A percentile compares a stretch with the other conserved stretches of the same genome.
These are phyloP conservation scores for Chytridium lagenaria DNA, from an alignment of 371 early-diverging fungal species.

Conservation along the genomic window DNA sequence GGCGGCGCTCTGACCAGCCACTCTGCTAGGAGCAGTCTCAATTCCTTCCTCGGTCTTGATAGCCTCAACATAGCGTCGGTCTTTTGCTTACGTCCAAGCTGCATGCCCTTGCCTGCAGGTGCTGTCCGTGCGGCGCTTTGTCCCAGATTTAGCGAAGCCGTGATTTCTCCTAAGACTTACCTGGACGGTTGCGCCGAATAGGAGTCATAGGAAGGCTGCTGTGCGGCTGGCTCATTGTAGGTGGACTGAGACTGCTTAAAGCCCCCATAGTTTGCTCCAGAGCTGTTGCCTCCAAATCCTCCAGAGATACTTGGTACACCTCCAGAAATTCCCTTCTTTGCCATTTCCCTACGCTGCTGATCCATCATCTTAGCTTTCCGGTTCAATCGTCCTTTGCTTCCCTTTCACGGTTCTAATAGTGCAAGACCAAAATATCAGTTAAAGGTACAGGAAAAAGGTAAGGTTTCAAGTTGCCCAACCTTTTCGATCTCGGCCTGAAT, in stretches of 20 bases:
- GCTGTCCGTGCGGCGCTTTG: constrained; percentile 37
- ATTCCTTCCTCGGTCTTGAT: constrained; percentile 75
- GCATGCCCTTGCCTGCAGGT: constrained; percentile 80
- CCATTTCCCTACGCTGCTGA: constrained; percentile 82
- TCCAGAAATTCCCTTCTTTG: constrained; percentile 69
- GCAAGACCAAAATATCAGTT: constrained; percentile 6
- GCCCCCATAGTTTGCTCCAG: constrained; percentile 25
- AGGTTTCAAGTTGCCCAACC: constrained; percentile 58
- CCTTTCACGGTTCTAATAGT: constrained; percentile 86
- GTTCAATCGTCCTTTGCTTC: constrained; percentile 97
- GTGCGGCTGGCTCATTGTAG: constrained; percentile 3
- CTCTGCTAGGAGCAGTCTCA: constrained; percentile 17
- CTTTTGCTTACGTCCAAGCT: constrained; percentile 86
- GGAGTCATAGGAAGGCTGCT: constrained; percentile 15
- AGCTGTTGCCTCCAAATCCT: constrained; percentile 51
- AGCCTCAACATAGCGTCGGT: constrained; percentile 77
- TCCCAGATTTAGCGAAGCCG: neutral
- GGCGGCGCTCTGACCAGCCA: neutral
- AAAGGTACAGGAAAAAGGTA: neutral
- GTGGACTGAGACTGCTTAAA: constrained; percentile 8
- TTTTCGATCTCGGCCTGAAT: constrained; percentile 94
- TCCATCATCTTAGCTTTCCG: constrained; percentile 91
- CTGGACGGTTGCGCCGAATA: constrained; percentile 7
- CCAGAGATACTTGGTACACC: constrained; percentile 24
- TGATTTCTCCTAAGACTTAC: neutral